Evolutionary conservation across 495 filamentous ascomycete species (phyloP).

Genomic region (Aspergillus cavernicola): DNA sequence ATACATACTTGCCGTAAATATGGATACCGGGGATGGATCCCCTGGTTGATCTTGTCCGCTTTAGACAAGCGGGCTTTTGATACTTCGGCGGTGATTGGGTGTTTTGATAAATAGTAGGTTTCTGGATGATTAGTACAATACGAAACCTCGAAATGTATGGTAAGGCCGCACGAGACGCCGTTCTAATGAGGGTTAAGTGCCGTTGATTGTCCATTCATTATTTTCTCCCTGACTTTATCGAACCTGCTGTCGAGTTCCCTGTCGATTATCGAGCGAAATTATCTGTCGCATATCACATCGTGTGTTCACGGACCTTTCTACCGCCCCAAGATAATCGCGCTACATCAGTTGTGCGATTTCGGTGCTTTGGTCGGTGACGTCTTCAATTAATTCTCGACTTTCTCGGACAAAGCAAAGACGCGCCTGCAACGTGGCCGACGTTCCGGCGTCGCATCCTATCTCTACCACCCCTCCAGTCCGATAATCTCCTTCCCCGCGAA

Average conservation of each 20-base stretch:
- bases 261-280: slow-evolving; percentile 5
- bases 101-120: neutral
- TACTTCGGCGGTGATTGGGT: neutral
- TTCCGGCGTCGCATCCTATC: slow-evolving; percentile 30
- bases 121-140: slow-evolving; percentile 9
- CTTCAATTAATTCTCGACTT: slow-evolving; percentile 9
- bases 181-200: slow-evolving; percentile 4
- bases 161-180: slow-evolving; percentile 2
- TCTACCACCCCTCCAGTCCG: slow-evolving; percentile 10
- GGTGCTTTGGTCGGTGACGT: slow-evolving; percentile 23
- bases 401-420: slow-evolving; percentile 24
- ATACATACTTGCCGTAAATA: neutral
- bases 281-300: slow-evolving; percentile 12
- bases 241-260: slow-evolving; percentile 6
- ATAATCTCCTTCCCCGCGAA: slow-evolving; percentile 5
- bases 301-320: slow-evolving; percentile 5
- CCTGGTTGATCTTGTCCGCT: neutral
- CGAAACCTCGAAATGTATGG: slow-evolving; percentile 7
- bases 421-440: slow-evolving; percentile 50
- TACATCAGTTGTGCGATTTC: slow-evolving; percentile 9
- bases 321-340: slow-evolving; percentile 4
- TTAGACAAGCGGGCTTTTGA: neutral
- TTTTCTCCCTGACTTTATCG: slow-evolving; percentile 20
- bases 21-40: slow-evolving; percentile 24
- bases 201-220: slow-evolving; percentile 9